These are phyloP conservation scores for Zygosaccharomyces pseudorouxii DNA, from an alignment of 805 yeast genomes.

Conservation along the genomic window DNA sequence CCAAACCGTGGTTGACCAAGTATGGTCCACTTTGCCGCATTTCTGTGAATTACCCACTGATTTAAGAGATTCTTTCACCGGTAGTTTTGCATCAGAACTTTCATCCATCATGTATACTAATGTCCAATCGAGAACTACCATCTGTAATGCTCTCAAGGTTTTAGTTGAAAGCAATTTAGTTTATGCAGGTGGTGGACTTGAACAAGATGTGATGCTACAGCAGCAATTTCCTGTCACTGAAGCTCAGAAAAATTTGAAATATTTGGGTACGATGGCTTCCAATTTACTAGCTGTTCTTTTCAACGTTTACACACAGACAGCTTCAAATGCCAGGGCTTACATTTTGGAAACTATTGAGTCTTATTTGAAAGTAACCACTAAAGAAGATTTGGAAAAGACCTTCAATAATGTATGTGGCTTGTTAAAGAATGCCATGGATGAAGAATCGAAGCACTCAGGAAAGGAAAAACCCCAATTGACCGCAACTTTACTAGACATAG, in stretches of 20 bases:
- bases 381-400: constrained; percentile 63
- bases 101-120: constrained; percentile 71
- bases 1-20: constrained; percentile 81
- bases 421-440: constrained; percentile 68
- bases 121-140: constrained; percentile 69
- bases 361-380: constrained; percentile 64
- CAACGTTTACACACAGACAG: constrained; percentile 88
- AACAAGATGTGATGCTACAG: constrained; percentile 52
- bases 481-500: constrained; percentile 85
- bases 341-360: constrained; percentile 83
- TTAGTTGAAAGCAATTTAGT: constrained; percentile 66
- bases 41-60: constrained; percentile 87
- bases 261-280: constrained; percentile 59
- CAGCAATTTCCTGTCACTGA: constrained; percentile 55
- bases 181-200: constrained; percentile 55
- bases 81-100: constrained; percentile 70
- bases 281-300: constrained; percentile 82
- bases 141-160: constrained; percentile 75
- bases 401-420: constrained; percentile 83
- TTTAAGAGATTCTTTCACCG: constrained; percentile 56
- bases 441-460: constrained; percentile 40
- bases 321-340: constrained; percentile 76
- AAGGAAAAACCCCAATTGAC: constrained; percentile 44
- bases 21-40: constrained; percentile 87
- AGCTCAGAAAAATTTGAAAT: constrained; percentile 55